A percentile compares a stretch with the other conserved stretches of the same genome.
Conservation (phyloP, 768 basidiomycete genomes). For the Podaxis sp. region DNA sequence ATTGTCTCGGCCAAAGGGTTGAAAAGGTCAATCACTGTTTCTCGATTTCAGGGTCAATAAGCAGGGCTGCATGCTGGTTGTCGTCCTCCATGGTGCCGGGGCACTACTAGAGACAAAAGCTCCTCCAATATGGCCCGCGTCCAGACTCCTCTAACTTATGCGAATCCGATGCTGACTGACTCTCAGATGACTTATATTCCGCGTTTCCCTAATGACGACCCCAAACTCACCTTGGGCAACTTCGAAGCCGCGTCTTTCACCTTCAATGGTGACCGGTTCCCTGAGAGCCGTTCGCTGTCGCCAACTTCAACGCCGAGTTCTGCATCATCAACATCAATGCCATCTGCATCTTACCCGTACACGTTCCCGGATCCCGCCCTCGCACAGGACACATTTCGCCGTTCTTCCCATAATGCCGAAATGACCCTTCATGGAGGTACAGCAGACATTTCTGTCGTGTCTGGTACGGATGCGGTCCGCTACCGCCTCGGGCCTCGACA, state of each 20-base stretch:
- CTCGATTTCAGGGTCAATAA: not conserved
- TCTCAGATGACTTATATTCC: conserved; percentile 35
- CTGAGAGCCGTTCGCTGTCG: conserved; percentile 68
- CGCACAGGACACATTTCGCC: conserved; percentile 52
- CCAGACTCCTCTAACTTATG: not conserved
- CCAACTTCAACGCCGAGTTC: conserved; percentile 64
- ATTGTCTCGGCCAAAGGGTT: conserved; percentile 14
- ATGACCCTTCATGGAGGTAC: conserved; percentile 74
- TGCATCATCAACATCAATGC: conserved; percentile 62
- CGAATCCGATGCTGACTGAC: conserved; percentile 25
- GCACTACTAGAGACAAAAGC: not conserved
- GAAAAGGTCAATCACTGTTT: conserved; percentile 12
- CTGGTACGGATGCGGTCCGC: conserved; percentile 56
- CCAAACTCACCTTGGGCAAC: conserved; percentile 23
- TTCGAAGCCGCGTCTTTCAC: conserved; percentile 11
- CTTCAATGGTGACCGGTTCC: conserved; percentile 24
- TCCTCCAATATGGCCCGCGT: not conserved
- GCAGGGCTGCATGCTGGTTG: not conserved
- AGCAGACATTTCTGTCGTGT: conserved; percentile 60
- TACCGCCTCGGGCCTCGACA: conserved; percentile 56
- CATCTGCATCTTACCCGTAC: conserved; percentile 63
- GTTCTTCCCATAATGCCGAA: conserved; percentile 57
- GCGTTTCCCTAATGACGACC: conserved; percentile 29
- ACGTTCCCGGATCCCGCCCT: conserved; percentile 55
- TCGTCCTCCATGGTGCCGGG: conserved; percentile 3